Base-by-base conservation (phyloP, 2,329 filamentous ascomycete genomes). In the Ascochyta lentis region DNA sequence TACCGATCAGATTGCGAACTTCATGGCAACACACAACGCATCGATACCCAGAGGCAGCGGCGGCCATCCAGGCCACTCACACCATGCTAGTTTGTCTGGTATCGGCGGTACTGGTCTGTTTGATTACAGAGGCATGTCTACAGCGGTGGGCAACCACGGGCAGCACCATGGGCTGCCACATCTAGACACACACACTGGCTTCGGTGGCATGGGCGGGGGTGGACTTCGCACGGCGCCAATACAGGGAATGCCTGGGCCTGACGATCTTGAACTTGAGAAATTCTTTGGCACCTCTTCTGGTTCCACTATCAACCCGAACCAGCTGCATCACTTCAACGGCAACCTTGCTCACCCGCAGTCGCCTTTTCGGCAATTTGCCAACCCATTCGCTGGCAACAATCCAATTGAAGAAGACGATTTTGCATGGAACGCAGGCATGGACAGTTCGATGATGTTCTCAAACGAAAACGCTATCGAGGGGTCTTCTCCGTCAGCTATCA, bases 401-500 rank as follows among this genome's bases (percentile, higher is more conserved):
- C 87, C 86, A 65, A 81, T 89, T 19, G 80, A 85, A 62, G 83
- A 85, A 34, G 92, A 96, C 48, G 90, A 94, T 63, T 91, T 95
- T 72, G 90, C 92, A 67, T 98, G 92, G 92, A 85, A 87, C 77
- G 88, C 88, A 56, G 89, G 89, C 22, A 90, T 96, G 72, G 91
- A 95, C 61, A 86, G 89, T 68, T 86, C 90, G 41, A 83, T 76
- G 67, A 68, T 70, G 58, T 75, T 71, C 66, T 79, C 81, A 51
- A 89, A 89, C 68, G 92, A 96, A 66, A 89, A 88, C 63, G 92
- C 91, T 26, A 85, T 97, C 49, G 94, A 96, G 68, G 92, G 90
- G 56, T 98, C 95, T 10, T 98, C 95, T 13, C 95, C 95, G 15
- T 98, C 95, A 8, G 92, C 92, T 42, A 94, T 98, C 75, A 98